Base-by-base conservation (phyloP, 257 asterid species). In the Hygrophila difformis region DNA sequence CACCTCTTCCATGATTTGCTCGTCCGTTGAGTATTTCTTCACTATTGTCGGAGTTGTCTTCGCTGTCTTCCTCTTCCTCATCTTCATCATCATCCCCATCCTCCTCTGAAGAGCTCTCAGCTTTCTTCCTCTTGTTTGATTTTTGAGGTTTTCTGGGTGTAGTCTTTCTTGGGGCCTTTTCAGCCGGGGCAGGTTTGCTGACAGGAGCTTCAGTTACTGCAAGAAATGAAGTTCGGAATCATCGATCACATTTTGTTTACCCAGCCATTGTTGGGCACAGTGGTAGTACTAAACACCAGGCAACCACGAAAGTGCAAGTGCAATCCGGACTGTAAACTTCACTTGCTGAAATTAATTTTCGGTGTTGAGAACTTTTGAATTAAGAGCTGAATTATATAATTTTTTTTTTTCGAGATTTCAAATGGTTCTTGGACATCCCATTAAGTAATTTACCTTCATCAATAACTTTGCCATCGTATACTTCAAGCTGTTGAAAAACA, bases 391-490 rank as follows among this genome's bases (percentile, higher is more conserved):
- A n/a, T n/a, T n/a, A n/a, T n/a, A n/a, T n/a, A n/a, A n/a, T n/a
- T n/a, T n/a, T n/a, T n/a, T n/a, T 28, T 15, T 36, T 43, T 16
- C 9, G 23, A 36, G 15, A 42, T 6, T 55, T 43, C 23, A 21
- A 44, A 37, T 13, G 20, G 35, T 34, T 18, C 12, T 50, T 37
- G 5, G 24, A 53, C 20, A 52, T 19, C 19, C 20, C 23, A 38
- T 45, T 21, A 41, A 48, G 29, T 17, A 51, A n/a, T n/a, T n/a
- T 81, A 89, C 97, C 97, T 89, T 75, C 92, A 37, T 46, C 70
- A 29, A 83, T 49, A 68, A 62, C 79, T 67, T 89, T 82, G 60
- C 94, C 98, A 54, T 89, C 94, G 52, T 79, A 65, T 33, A 89
- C 78, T 44, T 89, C 96, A 47, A 85, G 82, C 96, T 89, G 91